These are phyloP conservation scores for Dactylellina haptotyla DNA, from an alignment of 2,329 filamentous ascomycete species.

Conservation along the genomic window DNA sequence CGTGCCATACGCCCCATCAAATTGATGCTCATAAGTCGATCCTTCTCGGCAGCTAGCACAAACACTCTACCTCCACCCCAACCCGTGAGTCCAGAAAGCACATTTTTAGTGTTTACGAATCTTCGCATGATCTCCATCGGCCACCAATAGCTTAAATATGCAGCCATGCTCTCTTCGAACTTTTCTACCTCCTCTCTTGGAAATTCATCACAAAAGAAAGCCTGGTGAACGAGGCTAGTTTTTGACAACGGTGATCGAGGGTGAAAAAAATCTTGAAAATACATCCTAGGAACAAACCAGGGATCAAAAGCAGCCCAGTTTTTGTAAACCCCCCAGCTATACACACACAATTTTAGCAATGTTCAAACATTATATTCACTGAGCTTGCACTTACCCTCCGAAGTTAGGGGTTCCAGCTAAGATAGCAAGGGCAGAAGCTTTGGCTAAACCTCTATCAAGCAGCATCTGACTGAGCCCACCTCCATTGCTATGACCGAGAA, in stretches of 20 bases:
- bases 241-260: slow-evolving; percentile 67
- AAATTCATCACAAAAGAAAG: slow-evolving; percentile 66
- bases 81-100: slow-evolving; percentile 56
- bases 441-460: slow-evolving; percentile 62
- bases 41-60: slow-evolving; percentile 28
- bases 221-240: slow-evolving; percentile 64
- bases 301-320: slow-evolving; percentile 66
- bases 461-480: slow-evolving; percentile 67
- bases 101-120: slow-evolving; percentile 63
- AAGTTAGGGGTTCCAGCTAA: slow-evolving; percentile 65
- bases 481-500: slow-evolving; percentile 67
- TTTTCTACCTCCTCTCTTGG: slow-evolving; percentile 62
- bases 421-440: slow-evolving; percentile 64
- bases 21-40: slow-evolving; percentile 33
- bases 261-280: slow-evolving; percentile 65
- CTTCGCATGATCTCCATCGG: slow-evolving; percentile 64
- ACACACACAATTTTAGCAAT: slow-evolving; percentile 55
- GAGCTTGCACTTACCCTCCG: slow-evolving; percentile 63
- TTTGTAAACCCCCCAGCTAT: slow-evolving; percentile 61
- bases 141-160: slow-evolving; percentile 68
- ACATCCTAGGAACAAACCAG: slow-evolving; percentile 64
- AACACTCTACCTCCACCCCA: slow-evolving; percentile 39
- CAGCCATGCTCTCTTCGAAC: slow-evolving; percentile 63
- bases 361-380: neutral
- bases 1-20: slow-evolving; percentile 33